Evolutionary conservation across 306 rosid genomes (phyloP), one percentile per base, ranked within the genome.

Genomic region (Psophocarpus tetragonolobus): DNA sequence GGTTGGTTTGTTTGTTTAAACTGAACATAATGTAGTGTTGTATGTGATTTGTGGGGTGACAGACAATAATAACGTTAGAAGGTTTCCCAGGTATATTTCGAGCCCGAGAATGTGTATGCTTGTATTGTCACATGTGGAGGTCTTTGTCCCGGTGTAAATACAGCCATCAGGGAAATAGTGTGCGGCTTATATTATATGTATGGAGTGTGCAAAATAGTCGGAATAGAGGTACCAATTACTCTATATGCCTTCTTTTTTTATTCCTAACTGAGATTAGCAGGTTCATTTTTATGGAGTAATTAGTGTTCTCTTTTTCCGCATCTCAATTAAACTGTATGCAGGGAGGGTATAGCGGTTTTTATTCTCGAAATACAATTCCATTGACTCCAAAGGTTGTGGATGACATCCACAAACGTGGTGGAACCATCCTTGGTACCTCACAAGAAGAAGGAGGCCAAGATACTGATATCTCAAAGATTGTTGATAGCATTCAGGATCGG

Each of bases 51-150:
- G 26, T 56, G 24, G 53, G 7, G 64, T 58, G 42, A 73, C 38
- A 32, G 57, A 73, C 38, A 13, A 20, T 11, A 45, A 4, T 21
- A 45, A 4, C 15, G 64, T 20, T 64, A 62, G 62, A 23, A 68
- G 67, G 72, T 68, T n/a, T 68, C 8, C 11, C 80, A 92, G 98
- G 90, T 90, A 66, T 92, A 87, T 77, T 92, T 94, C 58, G 87
- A 90, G 5, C 53, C 95, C 4, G 97, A 92, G 42, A 95, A 92
- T 35, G 98, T 94, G 76, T 66, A 58, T 35, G 97, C 97, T 18
- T 92, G 93, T 79, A 90, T 92, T 51, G 98, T 94, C 71, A 92
- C 97, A 18, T 94, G 97, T 64, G 98, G 98, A 23, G 98, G 97
- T 78, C 95, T 94, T 12, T 94, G 98, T 79, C 97, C 98, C 38